Percentiles rank a stretch among this genome's conserved stretches.
Evolutionary conservation across 75 land plant species (phyloP).

Genomic region (Sequoiadendron giganteum): DNA sequence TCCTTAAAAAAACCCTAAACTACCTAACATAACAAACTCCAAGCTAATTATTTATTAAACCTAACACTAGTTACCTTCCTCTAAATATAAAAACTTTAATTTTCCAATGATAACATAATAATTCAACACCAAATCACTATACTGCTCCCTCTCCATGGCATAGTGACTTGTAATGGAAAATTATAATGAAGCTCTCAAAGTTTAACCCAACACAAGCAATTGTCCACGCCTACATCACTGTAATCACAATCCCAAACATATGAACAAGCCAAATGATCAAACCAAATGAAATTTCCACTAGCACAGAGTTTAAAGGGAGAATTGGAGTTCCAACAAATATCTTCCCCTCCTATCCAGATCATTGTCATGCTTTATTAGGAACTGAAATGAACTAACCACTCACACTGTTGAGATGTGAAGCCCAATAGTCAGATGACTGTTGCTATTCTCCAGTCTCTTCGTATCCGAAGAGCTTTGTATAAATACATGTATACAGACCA

Average conservation of each 20-base stretch:
- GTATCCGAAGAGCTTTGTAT: too few relatives aligned
- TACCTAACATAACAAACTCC: too few relatives aligned
- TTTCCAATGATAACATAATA: too few relatives aligned
- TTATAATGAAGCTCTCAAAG: conserved; percentile 23
- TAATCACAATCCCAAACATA: conserved; percentile 44
- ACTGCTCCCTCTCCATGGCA: conserved; percentile 17
- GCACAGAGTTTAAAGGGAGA: conserved; percentile 23
- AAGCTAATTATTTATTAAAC: too few relatives aligned
- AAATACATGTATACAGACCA: too few relatives aligned
- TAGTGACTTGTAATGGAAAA: conserved; percentile 34
- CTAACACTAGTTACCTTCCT: too few relatives aligned
- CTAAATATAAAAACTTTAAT: too few relatives aligned
- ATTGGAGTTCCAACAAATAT: conserved; percentile 11
- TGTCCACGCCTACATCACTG: conserved; percentile 31
- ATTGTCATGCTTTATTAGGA: conserved; percentile 24
- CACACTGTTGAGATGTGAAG: conserved; percentile 19
- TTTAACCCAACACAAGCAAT: conserved; percentile 19
- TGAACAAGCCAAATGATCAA: conserved; percentile 9
- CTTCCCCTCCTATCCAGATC: conserved; percentile 38
- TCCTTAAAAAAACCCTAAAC: too few relatives aligned
- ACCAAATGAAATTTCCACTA: conserved; percentile 26
- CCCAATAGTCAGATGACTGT: too few relatives aligned
- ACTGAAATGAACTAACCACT: conserved; percentile 44
- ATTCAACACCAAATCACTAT: conserved; percentile 37
- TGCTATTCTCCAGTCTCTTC: too few relatives aligned